Percentiles rank a stretch among this genome's conserved stretches.
These are phyloP conservation scores for Carex cristatella DNA, from an alignment of 176 grass and related monocot genomes.

Conservation along the genomic window DNA sequence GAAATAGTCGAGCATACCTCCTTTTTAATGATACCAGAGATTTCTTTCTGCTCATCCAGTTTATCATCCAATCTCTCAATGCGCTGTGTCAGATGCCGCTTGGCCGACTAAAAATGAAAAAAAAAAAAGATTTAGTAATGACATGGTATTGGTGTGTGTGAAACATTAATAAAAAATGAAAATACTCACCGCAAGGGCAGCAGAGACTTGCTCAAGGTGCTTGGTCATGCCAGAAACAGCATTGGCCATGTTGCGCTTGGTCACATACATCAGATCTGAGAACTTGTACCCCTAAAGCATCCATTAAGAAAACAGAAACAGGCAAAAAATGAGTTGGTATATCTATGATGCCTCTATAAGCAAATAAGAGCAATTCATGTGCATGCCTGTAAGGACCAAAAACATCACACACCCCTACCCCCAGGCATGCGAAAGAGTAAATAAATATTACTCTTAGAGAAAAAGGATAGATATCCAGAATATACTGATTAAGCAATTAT, in stretches of 20 bases:
- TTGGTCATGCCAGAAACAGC: slow-evolving; percentile 93
- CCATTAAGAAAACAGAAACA: slow-evolving; percentile 2
- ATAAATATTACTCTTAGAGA: not conserved
- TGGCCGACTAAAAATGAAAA: slow-evolving; percentile 61
- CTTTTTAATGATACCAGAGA: slow-evolving; percentile 82
- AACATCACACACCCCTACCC: not conserved
- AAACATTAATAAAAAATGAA: not conserved
- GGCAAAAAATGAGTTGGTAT: slow-evolving; percentile 23
- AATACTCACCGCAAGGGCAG: slow-evolving; percentile 74
- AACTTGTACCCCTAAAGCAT: slow-evolving; percentile 68
- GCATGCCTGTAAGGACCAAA: not conserved
- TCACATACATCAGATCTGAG: slow-evolving; percentile 92
- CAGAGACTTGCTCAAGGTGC: slow-evolving; percentile 80
- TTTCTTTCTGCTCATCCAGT: slow-evolving; percentile 92
- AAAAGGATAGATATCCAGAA: not conserved
- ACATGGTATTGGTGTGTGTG: not conserved
- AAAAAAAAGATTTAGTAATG: not conserved
- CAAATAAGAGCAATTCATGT: not conserved
- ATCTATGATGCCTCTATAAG: not conserved
- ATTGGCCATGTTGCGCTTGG: slow-evolving; percentile 80
- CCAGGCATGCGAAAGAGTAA: not conserved
- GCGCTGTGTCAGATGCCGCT: slow-evolving; percentile 90
- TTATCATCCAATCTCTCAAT: slow-evolving; percentile 95
- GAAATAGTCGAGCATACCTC: slow-evolving; percentile 47
- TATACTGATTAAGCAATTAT: not conserved